A percentile compares a stretch with the other conserved stretches of the same genome.
These are phyloP conservation scores for Trichaptum fuscoviolaceum DNA, from an alignment of 768 basidiomycete species.

Conservation along the genomic window DNA sequence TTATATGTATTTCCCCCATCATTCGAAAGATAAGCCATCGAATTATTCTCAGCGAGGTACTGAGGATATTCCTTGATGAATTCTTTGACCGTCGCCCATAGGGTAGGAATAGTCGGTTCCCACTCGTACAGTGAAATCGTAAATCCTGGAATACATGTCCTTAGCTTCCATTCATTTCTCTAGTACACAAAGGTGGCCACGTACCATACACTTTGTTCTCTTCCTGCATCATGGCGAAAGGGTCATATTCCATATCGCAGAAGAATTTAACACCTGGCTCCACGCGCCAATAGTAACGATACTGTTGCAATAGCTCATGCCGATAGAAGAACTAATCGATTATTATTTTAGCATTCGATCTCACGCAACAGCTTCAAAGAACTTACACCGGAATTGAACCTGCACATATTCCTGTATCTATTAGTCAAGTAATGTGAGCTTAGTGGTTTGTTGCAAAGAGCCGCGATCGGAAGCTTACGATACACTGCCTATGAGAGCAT, in stretches of 20 bases:
- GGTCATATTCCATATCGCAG: slow-evolving; percentile 50
- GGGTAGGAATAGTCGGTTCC: slow-evolving; percentile 53
- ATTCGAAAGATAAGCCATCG: slow-evolving; percentile 71
- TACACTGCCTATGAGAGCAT: slow-evolving; percentile 31
- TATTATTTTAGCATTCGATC: slow-evolving; percentile 9
- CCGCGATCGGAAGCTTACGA: slow-evolving; percentile 28
- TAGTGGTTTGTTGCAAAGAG: background rate
- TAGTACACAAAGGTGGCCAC: background rate
- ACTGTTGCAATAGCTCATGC: slow-evolving; percentile 46
- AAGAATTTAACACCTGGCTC: slow-evolving; percentile 54
- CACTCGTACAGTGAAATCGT: slow-evolving; percentile 64
- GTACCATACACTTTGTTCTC: slow-evolving; percentile 46
- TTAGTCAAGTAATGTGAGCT: background rate
- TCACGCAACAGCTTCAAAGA: background rate
- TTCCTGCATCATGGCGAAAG: slow-evolving; percentile 53
- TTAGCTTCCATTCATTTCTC: background rate
- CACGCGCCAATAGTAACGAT: slow-evolving; percentile 60
- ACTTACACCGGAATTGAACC: slow-evolving; percentile 65
- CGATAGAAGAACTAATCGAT: slow-evolving; percentile 45
- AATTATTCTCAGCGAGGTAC: slow-evolving; percentile 56
- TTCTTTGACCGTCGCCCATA: slow-evolving; percentile 60
- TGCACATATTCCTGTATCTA: slow-evolving; percentile 75
- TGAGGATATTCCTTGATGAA: slow-evolving; percentile 63
- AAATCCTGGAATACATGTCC: slow-evolving; percentile 35
- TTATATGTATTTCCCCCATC: slow-evolving; percentile 70